Evolutionary conservation across 202 grass and related monocot genomes (phyloP).

Genomic region (Musa balbisiana): DNA sequence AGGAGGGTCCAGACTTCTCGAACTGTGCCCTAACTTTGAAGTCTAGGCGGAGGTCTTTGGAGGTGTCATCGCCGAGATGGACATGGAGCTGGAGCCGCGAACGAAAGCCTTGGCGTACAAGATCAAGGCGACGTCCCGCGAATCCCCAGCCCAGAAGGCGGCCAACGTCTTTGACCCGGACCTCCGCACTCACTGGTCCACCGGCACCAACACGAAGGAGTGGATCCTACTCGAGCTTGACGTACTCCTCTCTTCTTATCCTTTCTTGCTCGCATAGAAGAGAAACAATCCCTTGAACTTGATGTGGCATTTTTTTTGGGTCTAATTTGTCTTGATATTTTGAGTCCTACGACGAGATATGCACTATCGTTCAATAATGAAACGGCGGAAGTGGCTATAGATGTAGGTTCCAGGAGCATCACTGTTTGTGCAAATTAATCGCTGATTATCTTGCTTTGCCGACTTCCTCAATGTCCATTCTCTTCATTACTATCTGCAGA

Average conservation of each 20-base stretch:
- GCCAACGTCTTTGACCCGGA: conserved; percentile 61
- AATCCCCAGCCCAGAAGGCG: conserved; percentile 76
- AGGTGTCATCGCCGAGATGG: conserved; percentile 19
- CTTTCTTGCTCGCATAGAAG: not conserved
- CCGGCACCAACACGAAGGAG: conserved; percentile 88
- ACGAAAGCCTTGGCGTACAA: conserved; percentile 48
- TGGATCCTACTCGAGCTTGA: conserved; percentile 97
- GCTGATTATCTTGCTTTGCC: no score
- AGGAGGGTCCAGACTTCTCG: not conserved
- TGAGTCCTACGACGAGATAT: no score
- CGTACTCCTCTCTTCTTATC: conserved; percentile 17
- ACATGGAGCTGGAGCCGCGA: conserved; percentile 56
- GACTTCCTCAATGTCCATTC: no score
- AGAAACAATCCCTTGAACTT: no score
- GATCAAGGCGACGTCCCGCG: conserved; percentile 78
- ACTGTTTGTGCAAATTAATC: no score
- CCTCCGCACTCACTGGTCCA: conserved; percentile 93
- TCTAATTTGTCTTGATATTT: no score
- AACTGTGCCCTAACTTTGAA: not conserved
- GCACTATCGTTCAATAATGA: no score
- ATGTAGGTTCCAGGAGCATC: no score
- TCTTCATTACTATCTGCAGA: no score
- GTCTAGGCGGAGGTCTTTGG: not conserved
- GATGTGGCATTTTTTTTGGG: no score
- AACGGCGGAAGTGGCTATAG: no score